These are phyloP conservation scores for Pyrenula aspistea DNA, from an alignment of 495 filamentous ascomycete species.

Conservation along the genomic window DNA sequence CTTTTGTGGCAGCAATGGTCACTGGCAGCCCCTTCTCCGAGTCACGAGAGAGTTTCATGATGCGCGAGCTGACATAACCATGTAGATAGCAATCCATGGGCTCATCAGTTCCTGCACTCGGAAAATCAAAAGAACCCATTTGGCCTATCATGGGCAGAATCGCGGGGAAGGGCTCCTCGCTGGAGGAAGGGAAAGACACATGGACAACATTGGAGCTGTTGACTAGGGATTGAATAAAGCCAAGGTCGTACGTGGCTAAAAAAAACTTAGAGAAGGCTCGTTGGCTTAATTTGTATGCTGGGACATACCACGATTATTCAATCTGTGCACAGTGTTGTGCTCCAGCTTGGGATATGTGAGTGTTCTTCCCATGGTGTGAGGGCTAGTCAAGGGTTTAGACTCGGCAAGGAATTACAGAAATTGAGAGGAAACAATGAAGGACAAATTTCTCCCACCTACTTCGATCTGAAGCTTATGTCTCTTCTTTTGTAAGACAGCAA, in stretches of 20 bases:
- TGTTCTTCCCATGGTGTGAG: slow-evolving; percentile 29
- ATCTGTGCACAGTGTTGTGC: slow-evolving; percentile 62
- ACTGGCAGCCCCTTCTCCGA: slow-evolving; percentile 42
- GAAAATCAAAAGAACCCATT: slow-evolving; percentile 59
- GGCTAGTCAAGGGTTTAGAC: background rate
- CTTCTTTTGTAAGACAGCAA: too few species aligned
- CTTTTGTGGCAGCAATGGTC: slow-evolving; percentile 53
- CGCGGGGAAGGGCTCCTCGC: slow-evolving; percentile 57
- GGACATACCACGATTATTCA: slow-evolving; percentile 48
- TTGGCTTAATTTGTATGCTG: too few species aligned
- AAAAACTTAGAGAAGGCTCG: slow-evolving; percentile 3
- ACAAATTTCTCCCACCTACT: too few species aligned
- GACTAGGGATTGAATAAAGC: slow-evolving; percentile 69
- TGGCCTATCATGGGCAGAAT: slow-evolving; percentile 83
- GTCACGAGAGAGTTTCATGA: slow-evolving; percentile 58
- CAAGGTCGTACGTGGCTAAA: slow-evolving; percentile 60
- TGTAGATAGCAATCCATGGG: slow-evolving; percentile 76
- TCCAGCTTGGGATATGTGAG: slow-evolving; percentile 57
- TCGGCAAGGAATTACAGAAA: background rate
- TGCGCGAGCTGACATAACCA: slow-evolving; percentile 70
- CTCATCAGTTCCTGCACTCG: slow-evolving; percentile 49
- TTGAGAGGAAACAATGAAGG: too few species aligned
- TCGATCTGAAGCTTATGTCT: too few species aligned
- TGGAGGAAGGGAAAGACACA: slow-evolving; percentile 62
- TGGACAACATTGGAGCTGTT: slow-evolving; percentile 68